phyloP scores from a whole-genome alignment of 1,139 yeast species.

The Suhomyces yuchorum region DNA sequence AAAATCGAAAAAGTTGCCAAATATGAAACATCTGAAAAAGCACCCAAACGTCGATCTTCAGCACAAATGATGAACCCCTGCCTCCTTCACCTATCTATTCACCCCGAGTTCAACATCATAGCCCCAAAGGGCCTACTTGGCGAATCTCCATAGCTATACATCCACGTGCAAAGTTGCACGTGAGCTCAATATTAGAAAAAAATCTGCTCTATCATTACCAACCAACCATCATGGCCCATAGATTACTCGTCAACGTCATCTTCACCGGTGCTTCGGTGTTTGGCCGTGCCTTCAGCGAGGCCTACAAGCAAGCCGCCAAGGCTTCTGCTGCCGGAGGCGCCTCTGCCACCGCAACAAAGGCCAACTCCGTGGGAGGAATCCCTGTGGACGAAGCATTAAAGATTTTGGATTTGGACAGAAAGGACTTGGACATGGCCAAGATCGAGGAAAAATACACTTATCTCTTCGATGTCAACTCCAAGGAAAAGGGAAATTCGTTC shows the following conservation, averaged over 20 bases:
- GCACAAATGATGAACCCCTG: too few relatives aligned
- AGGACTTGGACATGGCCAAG: conserved; percentile 57
- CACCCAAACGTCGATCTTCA: too few relatives aligned
- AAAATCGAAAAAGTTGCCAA: too few relatives aligned
- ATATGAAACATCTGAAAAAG: too few relatives aligned
- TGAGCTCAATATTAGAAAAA: conserved; percentile 7
- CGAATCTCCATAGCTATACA: too few relatives aligned
- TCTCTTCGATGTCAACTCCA: conserved; percentile 83
- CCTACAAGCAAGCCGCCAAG: conserved; percentile 94
- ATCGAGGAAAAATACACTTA: conserved; percentile 78
- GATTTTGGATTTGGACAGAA: conserved; percentile 75
- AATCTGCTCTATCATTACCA: conserved; percentile 2
- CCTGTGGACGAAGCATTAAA: conserved; percentile 88
- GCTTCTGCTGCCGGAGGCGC: conserved; percentile 72
- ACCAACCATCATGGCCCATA: conserved; percentile 66
- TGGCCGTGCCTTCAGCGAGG: conserved; percentile 95
- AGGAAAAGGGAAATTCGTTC: conserved; percentile 92
- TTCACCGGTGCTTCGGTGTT: conserved; percentile 95
- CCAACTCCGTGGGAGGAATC: conserved; percentile 67
- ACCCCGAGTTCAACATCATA: too few relatives aligned
- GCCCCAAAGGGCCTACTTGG: too few relatives aligned
- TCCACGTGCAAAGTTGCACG: too few relatives aligned
- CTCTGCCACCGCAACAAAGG: conserved; percentile 49
- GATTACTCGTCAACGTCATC: conserved; percentile 84
- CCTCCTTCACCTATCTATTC: too few relatives aligned